phyloP scores from a whole-genome alignment of 805 yeast species.

The Zygotorulaspora sp. region DNA sequence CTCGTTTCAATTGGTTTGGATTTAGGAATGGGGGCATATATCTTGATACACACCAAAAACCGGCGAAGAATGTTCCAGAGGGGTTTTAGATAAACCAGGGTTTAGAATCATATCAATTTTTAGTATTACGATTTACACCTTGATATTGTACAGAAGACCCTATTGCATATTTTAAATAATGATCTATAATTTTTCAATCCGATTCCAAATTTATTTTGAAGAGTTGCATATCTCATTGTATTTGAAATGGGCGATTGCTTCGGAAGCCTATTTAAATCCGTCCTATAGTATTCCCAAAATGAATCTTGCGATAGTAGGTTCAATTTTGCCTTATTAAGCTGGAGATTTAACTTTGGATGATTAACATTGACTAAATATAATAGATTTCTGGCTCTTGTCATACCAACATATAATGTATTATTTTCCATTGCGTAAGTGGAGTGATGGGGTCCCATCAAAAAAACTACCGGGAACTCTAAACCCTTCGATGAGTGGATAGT shows the following conservation, averaged over 20 bases:
- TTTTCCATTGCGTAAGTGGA: constrained; percentile 29
- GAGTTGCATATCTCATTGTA: constrained; percentile 5
- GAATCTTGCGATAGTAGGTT: constrained; percentile 11
- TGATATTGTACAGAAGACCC: neutral
- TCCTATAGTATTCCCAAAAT: constrained; percentile 33
- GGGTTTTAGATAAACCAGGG: constrained; percentile 48
- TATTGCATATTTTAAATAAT: constrained; percentile 4
- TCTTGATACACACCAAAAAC: constrained; percentile 42
- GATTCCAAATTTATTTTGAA: constrained; percentile 18
- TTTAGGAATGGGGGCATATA: constrained; percentile 47
- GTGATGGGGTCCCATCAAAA: constrained; percentile 36
- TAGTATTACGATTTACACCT: constrained; percentile 1
- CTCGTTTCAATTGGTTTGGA: constrained; percentile 43
- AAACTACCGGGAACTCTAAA: constrained; percentile 65
- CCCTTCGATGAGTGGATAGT: constrained; percentile 77
- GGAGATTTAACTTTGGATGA: constrained; percentile 6
- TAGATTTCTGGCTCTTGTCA: constrained; percentile 53
- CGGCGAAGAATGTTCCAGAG: constrained; percentile 84
- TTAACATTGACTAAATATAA: constrained; percentile 31
- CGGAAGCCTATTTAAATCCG: constrained; percentile 17
- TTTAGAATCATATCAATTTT: neutral
- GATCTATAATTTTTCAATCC: constrained; percentile 1
- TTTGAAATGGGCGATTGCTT: neutral
- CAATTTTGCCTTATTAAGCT: neutral
- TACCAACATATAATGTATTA: constrained; percentile 56